Conservation (phyloP, 2,329 filamentous ascomycete species). For the Botrytis medusae region DNA sequence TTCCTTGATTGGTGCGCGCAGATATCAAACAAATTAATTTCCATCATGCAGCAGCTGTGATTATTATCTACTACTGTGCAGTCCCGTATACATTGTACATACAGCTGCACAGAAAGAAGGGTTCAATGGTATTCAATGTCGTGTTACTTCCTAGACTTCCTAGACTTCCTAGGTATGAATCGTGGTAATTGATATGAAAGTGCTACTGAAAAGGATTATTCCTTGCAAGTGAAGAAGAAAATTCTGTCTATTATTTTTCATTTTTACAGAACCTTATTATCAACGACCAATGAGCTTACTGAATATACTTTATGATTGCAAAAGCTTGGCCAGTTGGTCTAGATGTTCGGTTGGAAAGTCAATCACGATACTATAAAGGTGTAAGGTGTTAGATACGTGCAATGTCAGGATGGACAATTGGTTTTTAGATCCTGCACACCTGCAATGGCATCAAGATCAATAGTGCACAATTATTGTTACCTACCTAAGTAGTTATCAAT, state of each 20-base stretch:
- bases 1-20: slow-evolving; percentile 7
- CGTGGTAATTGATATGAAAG: background rate
- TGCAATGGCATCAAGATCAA: background rate
- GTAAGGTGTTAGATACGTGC: background rate
- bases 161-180: background rate
- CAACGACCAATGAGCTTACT: background rate
- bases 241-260: background rate
- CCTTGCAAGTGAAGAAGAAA: background rate
- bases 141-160: background rate
- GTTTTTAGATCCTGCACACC: background rate
- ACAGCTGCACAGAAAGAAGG: background rate
- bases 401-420: background rate
- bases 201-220: background rate
- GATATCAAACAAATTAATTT: background rate
- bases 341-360: background rate
- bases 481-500: background rate
- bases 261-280: background rate
- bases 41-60: background rate
- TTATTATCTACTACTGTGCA: background rate
- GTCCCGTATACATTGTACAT: background rate
- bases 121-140: background rate
- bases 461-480: background rate
- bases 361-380: background rate
- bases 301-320: background rate
- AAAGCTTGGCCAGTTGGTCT: background rate